Evolutionary conservation across 768 basidiomycete genomes (phyloP).

Genomic region (Amanita thiersii): DNA sequence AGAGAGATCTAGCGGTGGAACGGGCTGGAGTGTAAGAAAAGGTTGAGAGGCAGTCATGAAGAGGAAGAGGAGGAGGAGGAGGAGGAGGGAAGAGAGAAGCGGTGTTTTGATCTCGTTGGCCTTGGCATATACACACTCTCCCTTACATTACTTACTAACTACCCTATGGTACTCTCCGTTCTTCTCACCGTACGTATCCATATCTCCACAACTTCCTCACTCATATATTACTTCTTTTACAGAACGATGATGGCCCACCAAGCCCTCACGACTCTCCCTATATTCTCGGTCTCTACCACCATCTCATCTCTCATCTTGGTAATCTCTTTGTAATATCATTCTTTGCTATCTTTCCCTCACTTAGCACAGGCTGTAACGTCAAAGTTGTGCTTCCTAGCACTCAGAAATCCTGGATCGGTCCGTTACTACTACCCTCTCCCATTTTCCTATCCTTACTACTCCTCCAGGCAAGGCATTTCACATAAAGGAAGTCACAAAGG

Average conservation of each 20-base stretch:
- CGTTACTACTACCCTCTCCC: conserved; percentile 12
- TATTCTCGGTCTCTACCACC: conserved; percentile 59
- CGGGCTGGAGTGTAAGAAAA: conserved; percentile 3
- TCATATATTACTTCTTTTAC: conserved; percentile 6
- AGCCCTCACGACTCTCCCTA: conserved; percentile 59
- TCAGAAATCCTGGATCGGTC: conserved; percentile 88
- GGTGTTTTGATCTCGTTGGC: background rate
- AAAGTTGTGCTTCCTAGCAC: conserved; percentile 73
- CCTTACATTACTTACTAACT: background rate
- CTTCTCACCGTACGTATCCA: conserved; percentile 29
- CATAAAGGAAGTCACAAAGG: conserved; percentile 63
- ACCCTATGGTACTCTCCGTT: conserved; percentile 13
- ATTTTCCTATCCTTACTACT: background rate
- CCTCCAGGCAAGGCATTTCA: conserved; percentile 69
- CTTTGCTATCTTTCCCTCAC: conserved; percentile 10
- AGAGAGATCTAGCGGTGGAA: conserved; percentile 9
- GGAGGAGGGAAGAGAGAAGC: conserved; percentile 13
- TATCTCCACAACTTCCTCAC: background rate
- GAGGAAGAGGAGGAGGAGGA: conserved; percentile 16
- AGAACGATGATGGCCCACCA: conserved; percentile 88
- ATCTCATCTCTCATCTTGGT: conserved; percentile 57
- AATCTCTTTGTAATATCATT: conserved; percentile 2
- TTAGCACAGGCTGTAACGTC: conserved; percentile 59
- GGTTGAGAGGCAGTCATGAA: conserved; percentile 16
- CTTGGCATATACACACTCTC: background rate